Percentiles rank a stretch among this genome's conserved stretches.
phyloP scores from a whole-genome alignment of 768 basidiomycete species.

The Clitopilus hobsonii region DNA sequence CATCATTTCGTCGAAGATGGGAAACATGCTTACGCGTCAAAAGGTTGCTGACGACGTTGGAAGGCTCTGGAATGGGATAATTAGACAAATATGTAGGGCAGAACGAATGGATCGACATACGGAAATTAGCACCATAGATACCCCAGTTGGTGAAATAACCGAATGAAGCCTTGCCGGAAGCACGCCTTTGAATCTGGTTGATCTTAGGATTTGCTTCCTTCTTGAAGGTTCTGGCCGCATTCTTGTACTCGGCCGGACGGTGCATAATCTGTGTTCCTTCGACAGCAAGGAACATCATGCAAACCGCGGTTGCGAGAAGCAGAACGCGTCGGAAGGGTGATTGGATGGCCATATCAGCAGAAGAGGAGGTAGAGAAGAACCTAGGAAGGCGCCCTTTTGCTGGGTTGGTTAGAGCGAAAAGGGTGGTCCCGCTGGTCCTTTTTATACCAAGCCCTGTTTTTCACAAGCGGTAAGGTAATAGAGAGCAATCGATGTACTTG shows the following conservation, averaged over 20 bases:
- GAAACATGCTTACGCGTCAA: conserved; percentile 53
- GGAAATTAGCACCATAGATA: conserved; percentile 62
- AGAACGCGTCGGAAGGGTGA: conserved; percentile 18
- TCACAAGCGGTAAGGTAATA: not conserved
- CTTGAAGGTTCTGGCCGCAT: conserved; percentile 26
- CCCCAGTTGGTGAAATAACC: conserved; percentile 65
- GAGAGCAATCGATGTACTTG: not conserved
- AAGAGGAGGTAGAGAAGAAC: not conserved
- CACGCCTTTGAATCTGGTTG: conserved; percentile 36
- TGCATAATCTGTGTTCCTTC: conserved; percentile 50
- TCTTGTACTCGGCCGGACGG: conserved; percentile 43
- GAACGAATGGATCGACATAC: conserved; percentile 28
- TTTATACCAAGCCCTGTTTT: conserved; percentile 12
- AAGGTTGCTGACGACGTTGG: conserved; percentile 49
- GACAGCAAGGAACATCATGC: conserved; percentile 17
- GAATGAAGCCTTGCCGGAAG: conserved; percentile 31
- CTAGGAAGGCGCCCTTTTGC: not conserved
- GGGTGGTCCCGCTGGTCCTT: not conserved
- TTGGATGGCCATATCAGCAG: conserved; percentile 9
- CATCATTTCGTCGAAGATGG: not conserved
- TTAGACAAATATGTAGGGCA: conserved; percentile 5
- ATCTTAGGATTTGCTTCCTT: conserved; percentile 30
- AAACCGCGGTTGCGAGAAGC: conserved; percentile 18
- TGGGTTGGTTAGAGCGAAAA: conserved; percentile 1
- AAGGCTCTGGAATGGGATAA: conserved; percentile 44